phyloP scores from a whole-genome alignment of 2,329 filamentous ascomycete genomes.

The Bipolaris gigantea region DNA sequence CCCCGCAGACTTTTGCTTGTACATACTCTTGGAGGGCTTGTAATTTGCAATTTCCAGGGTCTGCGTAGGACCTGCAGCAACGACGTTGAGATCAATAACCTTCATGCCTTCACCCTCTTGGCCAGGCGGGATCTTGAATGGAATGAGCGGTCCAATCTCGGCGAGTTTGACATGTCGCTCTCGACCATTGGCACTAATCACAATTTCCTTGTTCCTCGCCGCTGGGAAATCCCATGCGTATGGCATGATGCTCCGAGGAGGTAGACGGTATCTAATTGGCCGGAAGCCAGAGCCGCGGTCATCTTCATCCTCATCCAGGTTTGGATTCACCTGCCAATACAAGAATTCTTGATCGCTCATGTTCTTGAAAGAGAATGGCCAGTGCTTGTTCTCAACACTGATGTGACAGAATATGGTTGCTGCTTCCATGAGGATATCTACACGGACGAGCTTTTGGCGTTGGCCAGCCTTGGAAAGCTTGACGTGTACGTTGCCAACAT shows the following conservation, averaged over 20 bases:
- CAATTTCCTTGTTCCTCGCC: conserved; percentile 91
- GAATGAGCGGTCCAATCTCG: conserved; percentile 93
- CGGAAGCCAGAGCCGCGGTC: conserved; percentile 83
- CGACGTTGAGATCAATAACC: conserved; percentile 95
- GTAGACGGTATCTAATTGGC: conserved; percentile 87
- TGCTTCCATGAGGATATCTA: conserved; percentile 89
- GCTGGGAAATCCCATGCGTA: conserved; percentile 99
- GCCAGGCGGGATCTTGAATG: conserved; percentile 80
- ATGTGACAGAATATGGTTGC: conserved; percentile 93
- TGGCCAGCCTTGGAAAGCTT: conserved; percentile 91
- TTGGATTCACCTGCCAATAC: conserved; percentile 94
- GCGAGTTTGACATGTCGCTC: conserved; percentile 92
- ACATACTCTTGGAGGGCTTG: conserved; percentile 88
- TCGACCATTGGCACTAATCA: conserved; percentile 75
- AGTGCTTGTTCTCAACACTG: conserved; percentile 87
- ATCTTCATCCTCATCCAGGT: conserved; percentile 87
- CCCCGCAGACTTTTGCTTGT: conserved; percentile 64
- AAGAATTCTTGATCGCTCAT: conserved; percentile 96
- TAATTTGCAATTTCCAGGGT: conserved; percentile 94
- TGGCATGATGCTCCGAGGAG: conserved; percentile 95
- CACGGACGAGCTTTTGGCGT: conserved; percentile 81
- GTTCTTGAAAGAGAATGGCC: conserved; percentile 98
- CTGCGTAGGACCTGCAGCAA: conserved; percentile 92
- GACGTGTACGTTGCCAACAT: conserved; percentile 87
- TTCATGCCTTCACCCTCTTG: conserved; percentile 68